phyloP scores from a whole-genome alignment of 495 filamentous ascomycete species.

The Oidiodendron maius region DNA sequence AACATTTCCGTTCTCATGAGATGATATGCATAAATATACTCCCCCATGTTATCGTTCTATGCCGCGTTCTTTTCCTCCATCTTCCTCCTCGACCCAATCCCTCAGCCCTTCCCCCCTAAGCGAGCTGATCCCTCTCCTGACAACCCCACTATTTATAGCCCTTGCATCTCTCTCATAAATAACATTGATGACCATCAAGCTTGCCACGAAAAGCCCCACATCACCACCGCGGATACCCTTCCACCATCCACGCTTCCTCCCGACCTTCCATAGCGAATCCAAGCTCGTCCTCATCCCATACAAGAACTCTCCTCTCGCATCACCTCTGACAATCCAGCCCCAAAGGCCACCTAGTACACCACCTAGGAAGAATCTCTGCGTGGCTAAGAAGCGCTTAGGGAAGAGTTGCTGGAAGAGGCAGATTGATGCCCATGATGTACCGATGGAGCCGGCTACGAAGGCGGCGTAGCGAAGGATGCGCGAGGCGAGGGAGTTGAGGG shows the following conservation, averaged over 20 bases:
- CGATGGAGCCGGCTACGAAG: conserved; percentile 71
- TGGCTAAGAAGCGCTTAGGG: conserved; percentile 68
- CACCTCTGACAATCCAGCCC: conserved; percentile 61
- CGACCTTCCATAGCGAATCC: conserved; percentile 84
- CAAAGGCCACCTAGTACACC: conserved; percentile 81
- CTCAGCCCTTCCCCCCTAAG: conserved; percentile 54
- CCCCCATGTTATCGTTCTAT: neutral
- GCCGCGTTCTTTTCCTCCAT: conserved; percentile 21
- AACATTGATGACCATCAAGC: conserved; percentile 69
- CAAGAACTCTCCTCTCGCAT: conserved; percentile 59
- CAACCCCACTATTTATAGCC: conserved; percentile 57
- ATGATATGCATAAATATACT: no score
- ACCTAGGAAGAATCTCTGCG: conserved; percentile 79
- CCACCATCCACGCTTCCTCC: conserved; percentile 80
- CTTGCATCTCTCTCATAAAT: conserved; percentile 68
- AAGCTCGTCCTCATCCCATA: conserved; percentile 68
- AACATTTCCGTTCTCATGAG: no score
- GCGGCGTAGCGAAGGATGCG: conserved; percentile 61
- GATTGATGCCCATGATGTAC: conserved; percentile 78
- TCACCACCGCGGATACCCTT: conserved; percentile 74
- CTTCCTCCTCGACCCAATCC: conserved; percentile 16
- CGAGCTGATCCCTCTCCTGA: conserved; percentile 70
- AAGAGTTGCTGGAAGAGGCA: conserved; percentile 80
- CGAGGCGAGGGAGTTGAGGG: conserved; percentile 55
- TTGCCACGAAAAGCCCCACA: conserved; percentile 70